These are phyloP conservation scores for Magnaporthiopsis poae DNA, from an alignment of 2,329 filamentous ascomycete genomes.

Conservation along the genomic window DNA sequence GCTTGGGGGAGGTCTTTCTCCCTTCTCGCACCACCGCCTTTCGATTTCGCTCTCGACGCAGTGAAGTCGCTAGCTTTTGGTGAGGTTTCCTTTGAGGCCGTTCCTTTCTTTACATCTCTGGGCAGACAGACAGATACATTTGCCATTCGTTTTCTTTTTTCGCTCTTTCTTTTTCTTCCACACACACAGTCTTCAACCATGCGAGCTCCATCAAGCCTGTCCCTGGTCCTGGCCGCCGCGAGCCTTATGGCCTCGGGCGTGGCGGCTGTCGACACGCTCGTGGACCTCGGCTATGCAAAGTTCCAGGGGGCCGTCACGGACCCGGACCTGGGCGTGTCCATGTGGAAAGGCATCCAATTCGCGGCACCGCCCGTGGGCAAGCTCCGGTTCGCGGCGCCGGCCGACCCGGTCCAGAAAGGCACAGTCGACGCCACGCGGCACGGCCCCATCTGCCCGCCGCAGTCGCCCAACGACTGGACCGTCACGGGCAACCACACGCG, in stretches of 20 bases:
- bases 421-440: conserved; percentile 36
- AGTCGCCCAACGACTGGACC: conserved; percentile 16
- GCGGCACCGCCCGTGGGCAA: conserved; percentile 58
- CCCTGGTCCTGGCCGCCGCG: conserved; percentile 5
- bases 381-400: conserved; percentile 57
- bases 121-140: too few relatives aligned
- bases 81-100: too few relatives aligned
- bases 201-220: neutral
- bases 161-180: too few relatives aligned
- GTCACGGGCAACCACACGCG: conserved; percentile 14
- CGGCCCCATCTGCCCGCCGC: conserved; percentile 18
- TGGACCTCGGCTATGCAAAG: conserved; percentile 57
- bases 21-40: too few relatives aligned
- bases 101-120: too few relatives aligned
- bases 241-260: conserved; percentile 3
- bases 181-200: too few relatives aligned
- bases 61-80: too few relatives aligned
- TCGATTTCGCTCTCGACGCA: too few relatives aligned
- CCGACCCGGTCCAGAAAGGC: conserved; percentile 43
- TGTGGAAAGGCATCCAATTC: conserved; percentile 69
- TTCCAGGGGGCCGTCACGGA: conserved; percentile 48
- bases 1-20: too few relatives aligned
- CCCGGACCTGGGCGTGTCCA: conserved; percentile 44
- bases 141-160: too few relatives aligned
- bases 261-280: conserved; percentile 23